Base-by-base conservation (phyloP, 2,329 filamentous ascomycete genomes). In the Aspergillus proliferans region DNA sequence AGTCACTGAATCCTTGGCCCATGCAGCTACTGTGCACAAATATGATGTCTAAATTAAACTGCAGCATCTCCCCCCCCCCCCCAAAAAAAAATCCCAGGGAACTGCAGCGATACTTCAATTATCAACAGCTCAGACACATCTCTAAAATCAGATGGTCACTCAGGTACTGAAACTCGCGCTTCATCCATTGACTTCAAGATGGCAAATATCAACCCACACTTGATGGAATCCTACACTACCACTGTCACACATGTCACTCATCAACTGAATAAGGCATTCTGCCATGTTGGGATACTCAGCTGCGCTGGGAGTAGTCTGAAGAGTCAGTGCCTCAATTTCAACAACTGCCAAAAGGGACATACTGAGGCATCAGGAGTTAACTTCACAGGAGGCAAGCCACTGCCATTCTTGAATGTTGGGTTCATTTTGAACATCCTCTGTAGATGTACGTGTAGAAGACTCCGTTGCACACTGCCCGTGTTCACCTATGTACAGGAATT, bases 1-100 rank as follows among this genome's bases (percentile, higher is more conserved):
- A 19, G 52, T 56, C 50, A 58, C 51, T 47, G 49, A 52, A 48
- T 58, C 57, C 50, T 49, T 60, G 26, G 55, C 52, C 24, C 52
- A 56, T 48, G 52, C 55, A 43, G 26, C 28, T 6, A 50, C 46
- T 22, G 47, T 47, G 34, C 50, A 58, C 30, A 19, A 4, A 42
- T 59, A 59, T 48, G 21, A 59, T 46, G 34, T 54, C 34, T 50
- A 54, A n/a, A 55, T 58, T 43, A 55, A 55, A 45, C 34, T 51
- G 22, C 38, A 40, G 18, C 36, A 58, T 55, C 52, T 56, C 26
- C 24, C n/a, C n/a, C n/a, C n/a, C n/a, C n/a, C n/a, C n/a, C n/a
- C n/a, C n/a, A n/a, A 28, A 12, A 45, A 47, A 21, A 42, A n/a
- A 40, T 12, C 39, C 26, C 33, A n/a, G 19, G 2, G 43, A 44